Conservation (phyloP, 106 monocot genomes). For the Allium cepa region DNA sequence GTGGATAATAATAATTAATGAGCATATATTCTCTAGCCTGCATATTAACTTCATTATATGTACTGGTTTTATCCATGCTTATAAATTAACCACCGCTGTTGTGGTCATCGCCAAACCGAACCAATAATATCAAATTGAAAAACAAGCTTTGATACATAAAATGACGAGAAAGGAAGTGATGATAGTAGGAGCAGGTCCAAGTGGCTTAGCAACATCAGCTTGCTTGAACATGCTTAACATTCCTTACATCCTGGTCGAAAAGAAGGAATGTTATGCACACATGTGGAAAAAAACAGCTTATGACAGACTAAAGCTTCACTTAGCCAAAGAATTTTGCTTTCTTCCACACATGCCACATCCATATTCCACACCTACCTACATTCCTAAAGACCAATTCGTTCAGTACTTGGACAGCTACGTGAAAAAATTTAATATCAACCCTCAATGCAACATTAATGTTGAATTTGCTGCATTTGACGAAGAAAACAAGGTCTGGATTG, state of each 20-base stretch:
- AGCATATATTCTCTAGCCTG: too few relatives aligned
- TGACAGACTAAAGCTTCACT: slow-evolving; percentile 8
- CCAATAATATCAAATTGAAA: too few relatives aligned
- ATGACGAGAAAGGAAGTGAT: neutral
- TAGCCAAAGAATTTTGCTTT: slow-evolving; percentile 8
- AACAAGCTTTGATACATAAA: too few relatives aligned
- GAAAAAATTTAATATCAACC: neutral
- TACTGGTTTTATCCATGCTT: too few relatives aligned
- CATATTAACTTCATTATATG: too few relatives aligned
- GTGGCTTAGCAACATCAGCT: slow-evolving; percentile 9
- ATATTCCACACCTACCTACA: neutral
- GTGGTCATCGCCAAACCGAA: too few relatives aligned
- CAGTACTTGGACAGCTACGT: slow-evolving; percentile 5
- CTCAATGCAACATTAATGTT: neutral
- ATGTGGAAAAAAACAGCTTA: slow-evolving; percentile 6
- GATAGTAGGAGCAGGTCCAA: slow-evolving; percentile 13
- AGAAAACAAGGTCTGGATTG: neutral
- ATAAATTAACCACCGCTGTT: too few relatives aligned
- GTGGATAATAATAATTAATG: too few relatives aligned
- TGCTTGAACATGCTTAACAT: slow-evolving; percentile 20
- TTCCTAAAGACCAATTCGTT: slow-evolving; percentile 6
- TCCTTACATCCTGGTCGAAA: slow-evolving; percentile 10
- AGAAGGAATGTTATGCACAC: slow-evolving; percentile 2
- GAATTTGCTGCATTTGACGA: slow-evolving; percentile 1
- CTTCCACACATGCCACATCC: slow-evolving; percentile 8